Base-by-base conservation (phyloP, 306 rosid species). In the Trifolium pratense region DNA sequence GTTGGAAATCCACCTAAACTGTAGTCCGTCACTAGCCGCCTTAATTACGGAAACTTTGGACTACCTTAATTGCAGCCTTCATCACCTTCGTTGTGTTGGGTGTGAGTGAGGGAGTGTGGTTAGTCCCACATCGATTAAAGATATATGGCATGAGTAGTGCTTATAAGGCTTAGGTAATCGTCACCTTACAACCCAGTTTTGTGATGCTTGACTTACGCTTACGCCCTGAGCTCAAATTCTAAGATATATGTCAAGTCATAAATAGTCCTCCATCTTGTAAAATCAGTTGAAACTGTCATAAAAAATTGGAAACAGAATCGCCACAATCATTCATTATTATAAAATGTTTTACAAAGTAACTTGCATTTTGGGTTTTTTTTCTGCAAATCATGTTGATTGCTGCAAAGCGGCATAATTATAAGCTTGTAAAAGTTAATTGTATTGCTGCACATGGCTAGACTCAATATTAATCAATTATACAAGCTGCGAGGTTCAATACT, bases 251-350 rank as follows among this genome's bases (percentile, higher is more conserved):
- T 52, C n/a, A 71, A 60, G n/a, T 60, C 60, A 31, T 56, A 25
- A 56, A 51, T 43, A 34, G 69, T 32, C n/a, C 9, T 32, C 70
- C 25, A 42, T 53, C 29, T 71, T 66, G 49, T 34, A 46, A 53
- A 79, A 58, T 55, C 45, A 72, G 71, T 51, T 51, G 67, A 65
- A 68, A 59, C 74, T 66, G 43, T 64, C 53, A 53, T 39, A 66
- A 32, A 48, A 56, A 53, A 26, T 21, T 37, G 31, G 26, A 60
- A 49, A 64, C 32, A 62, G 48, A 82, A 32, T 72, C 31, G 12
- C 75, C 68, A 52, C 43, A 66, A 18, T 6, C 25, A 32, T 72
- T 75, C 43, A n/a, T 25, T 63, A 31, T 43, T 20, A 16, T 43
- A 40, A 36, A 62, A 53, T 12, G 40, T 61, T 46, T 53, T 67